These are phyloP conservation scores for Ophiostoma montium DNA, from an alignment of 2,329 filamentous ascomycete genomes.

Conservation along the genomic window DNA sequence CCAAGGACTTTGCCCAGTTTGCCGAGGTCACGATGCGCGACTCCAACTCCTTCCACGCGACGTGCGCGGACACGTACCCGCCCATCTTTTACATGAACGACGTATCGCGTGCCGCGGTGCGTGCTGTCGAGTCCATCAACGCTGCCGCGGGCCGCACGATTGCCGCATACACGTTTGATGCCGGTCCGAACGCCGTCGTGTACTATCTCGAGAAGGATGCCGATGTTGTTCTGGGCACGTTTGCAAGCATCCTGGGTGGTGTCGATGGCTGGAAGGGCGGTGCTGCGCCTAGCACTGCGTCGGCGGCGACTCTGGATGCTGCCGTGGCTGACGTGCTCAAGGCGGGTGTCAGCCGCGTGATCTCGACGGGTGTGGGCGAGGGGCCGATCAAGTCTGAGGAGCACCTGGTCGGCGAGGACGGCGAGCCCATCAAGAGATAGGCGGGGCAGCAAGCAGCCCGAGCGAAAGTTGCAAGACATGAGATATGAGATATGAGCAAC, in stretches of 20 bases:
- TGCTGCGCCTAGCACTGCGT: slow-evolving; percentile 30
- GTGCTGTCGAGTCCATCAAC: slow-evolving; percentile 83
- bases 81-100: slow-evolving; percentile 99
- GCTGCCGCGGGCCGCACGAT: slow-evolving; percentile 60
- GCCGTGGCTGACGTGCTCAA: slow-evolving; percentile 52
- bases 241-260: slow-evolving; percentile 51
- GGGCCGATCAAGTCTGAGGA: slow-evolving; percentile 71
- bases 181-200: slow-evolving; percentile 89
- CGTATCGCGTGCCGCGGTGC: slow-evolving; percentile 71
- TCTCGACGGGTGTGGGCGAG: slow-evolving; percentile 81
- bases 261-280: slow-evolving; percentile 60
- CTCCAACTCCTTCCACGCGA: slow-evolving; percentile 93
- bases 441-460: too few relatives aligned
- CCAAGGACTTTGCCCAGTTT: slow-evolving; percentile 70
- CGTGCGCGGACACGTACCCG: slow-evolving; percentile 86
- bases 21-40: slow-evolving; percentile 90
- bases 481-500: too few relatives aligned
- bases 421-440: slow-evolving; percentile 28
- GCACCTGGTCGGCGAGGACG: slow-evolving; percentile 56
- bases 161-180: slow-evolving; percentile 94
- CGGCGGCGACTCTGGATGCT: slow-evolving; percentile 47
- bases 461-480: too few relatives aligned
- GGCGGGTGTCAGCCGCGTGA: slow-evolving; percentile 75
- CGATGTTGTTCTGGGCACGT: slow-evolving; percentile 57
- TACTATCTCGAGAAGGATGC: slow-evolving; percentile 82